A percentile compares a stretch with the other conserved stretches of the same genome.
Conservation (phyloP, 371 early-diverging fungal genomes). For the Phascolomyces articulosus region DNA sequence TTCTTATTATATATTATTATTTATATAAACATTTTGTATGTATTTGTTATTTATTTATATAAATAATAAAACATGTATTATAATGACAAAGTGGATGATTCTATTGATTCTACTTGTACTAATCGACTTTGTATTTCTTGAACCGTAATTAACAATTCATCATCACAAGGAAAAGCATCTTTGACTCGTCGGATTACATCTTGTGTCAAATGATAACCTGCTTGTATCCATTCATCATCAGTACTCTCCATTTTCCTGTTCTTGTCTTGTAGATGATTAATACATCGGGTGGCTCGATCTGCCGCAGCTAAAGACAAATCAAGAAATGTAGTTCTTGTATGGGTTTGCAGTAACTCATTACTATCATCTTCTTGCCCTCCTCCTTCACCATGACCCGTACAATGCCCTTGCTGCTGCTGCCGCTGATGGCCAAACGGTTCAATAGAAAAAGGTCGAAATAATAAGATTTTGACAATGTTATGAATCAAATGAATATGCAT, state of each 20-base stretch:
- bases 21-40: too few relatives aligned
- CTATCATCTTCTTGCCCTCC: neutral
- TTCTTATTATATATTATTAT: too few relatives aligned
- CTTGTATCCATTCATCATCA: slow-evolving; percentile 20
- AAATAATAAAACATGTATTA: too few relatives aligned
- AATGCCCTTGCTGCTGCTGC: too few relatives aligned
- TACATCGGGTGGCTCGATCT: slow-evolving; percentile 28
- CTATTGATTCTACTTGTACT: neutral
- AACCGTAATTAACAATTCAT: slow-evolving; percentile 23
- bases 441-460: slow-evolving; percentile 44
- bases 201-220: slow-evolving; percentile 21
- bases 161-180: slow-evolving; percentile 38
- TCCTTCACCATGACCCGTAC: slow-evolving; percentile 7
- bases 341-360: slow-evolving; percentile 30
- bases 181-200: slow-evolving; percentile 33
- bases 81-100: neutral
- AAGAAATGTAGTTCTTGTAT: slow-evolving; percentile 46
- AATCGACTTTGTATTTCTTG: slow-evolving; percentile 1
- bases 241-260: neutral
- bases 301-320: slow-evolving; percentile 40
- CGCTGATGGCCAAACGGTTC: slow-evolving; percentile 6
- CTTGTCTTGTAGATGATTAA: neutral
- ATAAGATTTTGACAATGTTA: slow-evolving; percentile 34
- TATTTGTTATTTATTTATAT: too few relatives aligned
- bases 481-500: slow-evolving; percentile 42